phyloP scores from a whole-genome alignment of 371 early-diverging fungal species.

The Mucor piriformis region DNA sequence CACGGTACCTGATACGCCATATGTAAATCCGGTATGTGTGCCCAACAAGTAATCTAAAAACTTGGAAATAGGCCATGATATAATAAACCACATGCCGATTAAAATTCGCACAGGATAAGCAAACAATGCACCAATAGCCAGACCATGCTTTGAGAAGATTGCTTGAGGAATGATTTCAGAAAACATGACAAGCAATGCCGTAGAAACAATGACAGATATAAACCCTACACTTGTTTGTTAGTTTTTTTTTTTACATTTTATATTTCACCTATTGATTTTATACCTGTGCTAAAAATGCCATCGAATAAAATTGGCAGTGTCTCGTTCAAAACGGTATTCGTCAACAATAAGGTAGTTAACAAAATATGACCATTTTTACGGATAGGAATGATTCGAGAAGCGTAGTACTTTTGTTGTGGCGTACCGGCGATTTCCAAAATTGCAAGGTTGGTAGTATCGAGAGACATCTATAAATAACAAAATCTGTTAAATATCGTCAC shows the following conservation, averaged over 20 bases:
- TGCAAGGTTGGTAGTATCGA: conserved; percentile 61
- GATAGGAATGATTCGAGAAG: conserved; percentile 74
- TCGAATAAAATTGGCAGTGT: conserved; percentile 83
- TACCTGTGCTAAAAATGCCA: conserved; percentile 56
- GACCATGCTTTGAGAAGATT: conserved; percentile 78
- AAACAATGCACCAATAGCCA: conserved; percentile 81
- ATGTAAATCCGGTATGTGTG: conserved; percentile 66
- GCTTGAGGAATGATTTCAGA: conserved; percentile 91
- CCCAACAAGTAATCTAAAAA: conserved; percentile 80
- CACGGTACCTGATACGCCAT: conserved; percentile 59
- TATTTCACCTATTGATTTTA: not conserved
- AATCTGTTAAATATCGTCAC: not conserved
- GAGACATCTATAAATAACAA: conserved; percentile 57
- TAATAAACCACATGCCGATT: conserved; percentile 64
- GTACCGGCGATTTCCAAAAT: conserved; percentile 70
- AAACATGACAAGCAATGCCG: conserved; percentile 77
- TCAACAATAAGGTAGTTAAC: conserved; percentile 74
- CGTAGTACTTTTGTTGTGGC: conserved; percentile 61
- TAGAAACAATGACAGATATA: conserved; percentile 76
- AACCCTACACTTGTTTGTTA: conserved; percentile 45
- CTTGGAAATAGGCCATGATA: conserved; percentile 82
- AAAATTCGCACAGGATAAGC: conserved; percentile 72
- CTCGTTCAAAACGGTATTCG: conserved; percentile 85
- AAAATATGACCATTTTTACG: conserved; percentile 79
- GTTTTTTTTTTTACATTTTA: not conserved